Evolutionary conservation across 352 stramenopile genomes (phyloP).

Genomic region (Lagenidium giganteum): DNA sequence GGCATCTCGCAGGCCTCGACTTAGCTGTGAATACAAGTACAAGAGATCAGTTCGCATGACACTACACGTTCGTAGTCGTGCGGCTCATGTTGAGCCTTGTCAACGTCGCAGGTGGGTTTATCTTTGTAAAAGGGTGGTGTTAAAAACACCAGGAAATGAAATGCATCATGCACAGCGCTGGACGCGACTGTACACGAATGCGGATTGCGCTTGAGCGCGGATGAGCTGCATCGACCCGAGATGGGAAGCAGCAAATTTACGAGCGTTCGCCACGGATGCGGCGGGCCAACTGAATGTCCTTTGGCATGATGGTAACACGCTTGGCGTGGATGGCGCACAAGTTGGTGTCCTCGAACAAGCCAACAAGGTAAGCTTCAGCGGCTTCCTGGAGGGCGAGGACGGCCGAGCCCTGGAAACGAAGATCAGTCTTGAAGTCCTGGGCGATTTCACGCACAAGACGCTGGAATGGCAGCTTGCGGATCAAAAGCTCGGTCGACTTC

Average conservation of each 20-base stretch:
- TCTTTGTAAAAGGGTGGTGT: slow-evolving; percentile 37
- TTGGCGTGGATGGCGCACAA: slow-evolving; percentile 7
- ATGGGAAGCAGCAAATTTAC: slow-evolving; percentile 10
- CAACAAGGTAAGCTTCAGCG: slow-evolving; percentile 80
- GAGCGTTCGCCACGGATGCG: slow-evolving; percentile 88
- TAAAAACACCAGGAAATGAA: slow-evolving; percentile 39
- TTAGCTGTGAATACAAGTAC: not conserved
- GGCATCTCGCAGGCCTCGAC: not conserved
- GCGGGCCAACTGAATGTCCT: slow-evolving; percentile 93
- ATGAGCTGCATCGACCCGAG: not conserved
- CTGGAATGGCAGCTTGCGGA: slow-evolving; percentile 96
- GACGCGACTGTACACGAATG: slow-evolving; percentile 5
- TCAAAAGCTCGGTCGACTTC: slow-evolving; percentile 93
- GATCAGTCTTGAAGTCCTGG: slow-evolving; percentile 86
- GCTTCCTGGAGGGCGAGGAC: slow-evolving; percentile 86
- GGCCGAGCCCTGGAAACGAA: slow-evolving; percentile 86
- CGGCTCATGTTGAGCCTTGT: no score
- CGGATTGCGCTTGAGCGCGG: not conserved
- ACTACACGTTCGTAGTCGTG: no score
- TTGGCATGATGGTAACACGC: slow-evolving; percentile 72
- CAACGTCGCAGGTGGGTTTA: not conserved
- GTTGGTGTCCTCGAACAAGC: slow-evolving; percentile 90
- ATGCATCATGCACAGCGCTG: no score
- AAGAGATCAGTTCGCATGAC: no score
- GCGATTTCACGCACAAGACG: slow-evolving; percentile 92